phyloP scores from a whole-genome alignment of 139 green algal species.

The Haematococcus sp. region DNA sequence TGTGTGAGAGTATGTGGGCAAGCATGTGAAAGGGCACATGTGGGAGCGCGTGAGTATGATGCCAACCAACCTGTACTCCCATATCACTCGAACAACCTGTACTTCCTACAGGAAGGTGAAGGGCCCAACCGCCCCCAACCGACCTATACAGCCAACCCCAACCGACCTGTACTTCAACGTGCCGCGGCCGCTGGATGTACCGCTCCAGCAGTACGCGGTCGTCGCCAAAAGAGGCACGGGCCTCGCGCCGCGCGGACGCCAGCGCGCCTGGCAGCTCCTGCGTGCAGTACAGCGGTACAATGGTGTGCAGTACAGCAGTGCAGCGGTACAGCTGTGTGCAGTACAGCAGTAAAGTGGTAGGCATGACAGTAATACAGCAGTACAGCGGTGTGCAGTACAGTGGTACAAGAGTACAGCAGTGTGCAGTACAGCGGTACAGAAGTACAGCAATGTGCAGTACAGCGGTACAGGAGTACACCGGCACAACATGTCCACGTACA shows the following conservation, averaged over 20 bases:
- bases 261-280: slow-evolving; percentile 27
- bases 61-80: no score
- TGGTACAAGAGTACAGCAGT: background rate
- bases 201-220: slow-evolving; percentile 81
- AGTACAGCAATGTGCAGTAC: background rate
- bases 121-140: no score
- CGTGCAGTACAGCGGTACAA: background rate
- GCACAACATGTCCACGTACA: no score
- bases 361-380: background rate
- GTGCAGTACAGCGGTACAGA: background rate
- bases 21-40: no score
- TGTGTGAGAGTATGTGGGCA: no score
- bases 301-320: background rate
- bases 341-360: background rate
- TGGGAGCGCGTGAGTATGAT: no score
- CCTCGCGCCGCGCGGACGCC: slow-evolving; percentile 69
- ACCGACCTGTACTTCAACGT: slow-evolving; percentile 81
- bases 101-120: no score
- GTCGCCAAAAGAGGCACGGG: slow-evolving; percentile 69
- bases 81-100: no score
- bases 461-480: background rate
- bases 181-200: slow-evolving; percentile 70
- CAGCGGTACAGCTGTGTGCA: background rate
- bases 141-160: no score
- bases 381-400: background rate